Evolutionary conservation across 768 basidiomycete genomes (phyloP).

Genomic region (Calvatia gigantea): DNA sequence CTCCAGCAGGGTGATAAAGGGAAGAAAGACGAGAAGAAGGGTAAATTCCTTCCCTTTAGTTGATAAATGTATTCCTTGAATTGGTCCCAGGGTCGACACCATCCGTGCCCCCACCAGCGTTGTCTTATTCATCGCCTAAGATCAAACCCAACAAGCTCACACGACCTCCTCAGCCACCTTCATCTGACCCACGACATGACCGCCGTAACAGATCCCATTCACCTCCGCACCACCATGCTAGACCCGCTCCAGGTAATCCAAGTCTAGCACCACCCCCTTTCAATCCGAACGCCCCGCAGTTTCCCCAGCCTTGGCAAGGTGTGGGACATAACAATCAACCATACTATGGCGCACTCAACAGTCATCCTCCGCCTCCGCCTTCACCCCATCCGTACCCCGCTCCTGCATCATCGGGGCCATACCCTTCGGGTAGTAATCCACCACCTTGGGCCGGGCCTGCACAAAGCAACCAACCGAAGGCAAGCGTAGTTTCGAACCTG

Average conservation of each 20-base stretch:
- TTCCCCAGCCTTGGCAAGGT: not conserved
- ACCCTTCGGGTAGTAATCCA: not conserved
- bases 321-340: too few species aligned
- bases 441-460: not conserved
- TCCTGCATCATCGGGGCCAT: slow-evolving; percentile 1
- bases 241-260: slow-evolving; percentile 35
- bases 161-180: slow-evolving; percentile 14
- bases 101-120: slow-evolving; percentile 3
- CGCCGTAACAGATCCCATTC: not conserved
- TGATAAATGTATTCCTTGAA: not conserved
- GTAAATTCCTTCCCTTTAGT: slow-evolving; percentile 23
- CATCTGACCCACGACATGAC: not conserved
- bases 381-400: slow-evolving; percentile 6
- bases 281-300: not conserved
- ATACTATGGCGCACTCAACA: not conserved
- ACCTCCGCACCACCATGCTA: slow-evolving; percentile 16
- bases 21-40: slow-evolving; percentile 41
- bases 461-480: not conserved
- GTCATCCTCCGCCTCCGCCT: slow-evolving; percentile 4
- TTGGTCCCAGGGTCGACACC: slow-evolving; percentile 10
- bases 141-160: slow-evolving; percentile 17
- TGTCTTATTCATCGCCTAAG: not conserved
- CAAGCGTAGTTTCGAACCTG: slow-evolving; percentile 9
- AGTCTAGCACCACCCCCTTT: slow-evolving; percentile 34
- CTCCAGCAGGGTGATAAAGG: slow-evolving; percentile 24